Percentiles rank a stretch among this genome's conserved stretches.
Conservation (phyloP, 805 yeast genomes). For the Saturnispora dispora region DNA sequence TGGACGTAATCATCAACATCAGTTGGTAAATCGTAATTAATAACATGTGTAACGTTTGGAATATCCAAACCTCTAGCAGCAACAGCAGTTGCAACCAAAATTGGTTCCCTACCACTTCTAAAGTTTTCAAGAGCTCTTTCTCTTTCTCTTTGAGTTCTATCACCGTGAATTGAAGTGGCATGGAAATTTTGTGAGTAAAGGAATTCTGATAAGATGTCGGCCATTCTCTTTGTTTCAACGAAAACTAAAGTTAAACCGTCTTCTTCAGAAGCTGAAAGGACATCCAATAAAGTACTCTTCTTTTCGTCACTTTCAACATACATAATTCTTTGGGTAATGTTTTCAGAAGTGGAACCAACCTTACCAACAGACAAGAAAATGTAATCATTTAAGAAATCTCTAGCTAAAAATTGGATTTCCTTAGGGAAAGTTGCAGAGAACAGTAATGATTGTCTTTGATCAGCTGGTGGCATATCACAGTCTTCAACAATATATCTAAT, state of each 20-base stretch:
- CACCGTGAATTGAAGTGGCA: slow-evolving; percentile 99
- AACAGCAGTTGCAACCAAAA: slow-evolving; percentile 97
- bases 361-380: slow-evolving; percentile 96
- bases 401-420: slow-evolving; percentile 94
- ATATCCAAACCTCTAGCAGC: slow-evolving; percentile 99
- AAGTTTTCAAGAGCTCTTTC: slow-evolving; percentile 94
- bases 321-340: slow-evolving; percentile 87
- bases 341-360: slow-evolving; percentile 98
- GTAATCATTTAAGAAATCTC: slow-evolving; percentile 93
- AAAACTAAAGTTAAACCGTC: slow-evolving; percentile 84
- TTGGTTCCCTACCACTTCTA: slow-evolving; percentile 85
- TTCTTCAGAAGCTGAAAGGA: slow-evolving; percentile 67
- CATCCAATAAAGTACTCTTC: slow-evolving; percentile 81
- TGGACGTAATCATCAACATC: slow-evolving; percentile 98
- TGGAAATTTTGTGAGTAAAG: slow-evolving; percentile 83
- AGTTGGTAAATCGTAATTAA: slow-evolving; percentile 93
- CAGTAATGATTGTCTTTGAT: slow-evolving; percentile 92
- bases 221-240: slow-evolving; percentile 98
- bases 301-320: slow-evolving; percentile 92
- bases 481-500: slow-evolving; percentile 96
- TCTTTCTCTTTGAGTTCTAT: slow-evolving; percentile 95
- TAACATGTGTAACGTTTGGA: slow-evolving; percentile 96
- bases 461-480: slow-evolving; percentile 93
- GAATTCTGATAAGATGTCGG: slow-evolving; percentile 90
- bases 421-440: slow-evolving; percentile 99